Evolutionary conservation across 2,329 filamentous ascomycete species (phyloP).

Genomic region (Xylariaceae sp.): DNA sequence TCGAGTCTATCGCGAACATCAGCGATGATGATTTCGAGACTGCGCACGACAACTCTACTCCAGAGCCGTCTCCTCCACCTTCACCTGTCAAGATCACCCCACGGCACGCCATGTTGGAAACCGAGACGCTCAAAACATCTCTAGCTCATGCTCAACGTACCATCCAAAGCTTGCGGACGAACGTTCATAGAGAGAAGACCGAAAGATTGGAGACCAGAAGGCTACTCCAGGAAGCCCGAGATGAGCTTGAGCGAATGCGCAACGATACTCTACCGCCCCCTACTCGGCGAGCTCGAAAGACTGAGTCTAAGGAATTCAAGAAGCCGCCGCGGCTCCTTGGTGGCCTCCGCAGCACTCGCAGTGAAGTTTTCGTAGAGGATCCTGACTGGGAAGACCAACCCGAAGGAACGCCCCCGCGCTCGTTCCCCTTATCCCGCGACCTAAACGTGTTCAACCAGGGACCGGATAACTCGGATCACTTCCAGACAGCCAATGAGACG

Average conservation of each 20-base stretch:
- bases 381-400: slow-evolving; percentile 86
- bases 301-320: slow-evolving; percentile 65
- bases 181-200: slow-evolving; percentile 95
- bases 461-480: slow-evolving; percentile 57
- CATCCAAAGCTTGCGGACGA: slow-evolving; percentile 91
- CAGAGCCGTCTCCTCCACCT: slow-evolving; percentile 83
- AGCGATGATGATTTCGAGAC: slow-evolving; percentile 61
- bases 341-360: slow-evolving; percentile 64
- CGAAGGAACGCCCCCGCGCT: slow-evolving; percentile 46
- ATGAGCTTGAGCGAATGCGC: slow-evolving; percentile 75
- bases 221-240: slow-evolving; percentile 89
- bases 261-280: slow-evolving; percentile 42
- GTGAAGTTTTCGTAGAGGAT: slow-evolving; percentile 75
- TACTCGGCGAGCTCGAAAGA: slow-evolving; percentile 58
- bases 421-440: slow-evolving; percentile 30
- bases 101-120: slow-evolving; percentile 84
- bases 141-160: slow-evolving; percentile 91
- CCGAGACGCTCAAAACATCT: slow-evolving; percentile 91
- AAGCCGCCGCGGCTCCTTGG: slow-evolving; percentile 76
- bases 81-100: slow-evolving; percentile 91
- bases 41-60: slow-evolving; percentile 64
- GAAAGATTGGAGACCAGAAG: slow-evolving; percentile 95
- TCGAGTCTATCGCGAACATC: slow-evolving; percentile 52
- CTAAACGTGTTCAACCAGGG: slow-evolving; percentile 29
- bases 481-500: slow-evolving; percentile 77